Percentiles rank a stretch among this genome's conserved stretches.
Evolutionary conservation across 768 basidiomycete species (phyloP).

Genomic region (Serendipita sp.): DNA sequence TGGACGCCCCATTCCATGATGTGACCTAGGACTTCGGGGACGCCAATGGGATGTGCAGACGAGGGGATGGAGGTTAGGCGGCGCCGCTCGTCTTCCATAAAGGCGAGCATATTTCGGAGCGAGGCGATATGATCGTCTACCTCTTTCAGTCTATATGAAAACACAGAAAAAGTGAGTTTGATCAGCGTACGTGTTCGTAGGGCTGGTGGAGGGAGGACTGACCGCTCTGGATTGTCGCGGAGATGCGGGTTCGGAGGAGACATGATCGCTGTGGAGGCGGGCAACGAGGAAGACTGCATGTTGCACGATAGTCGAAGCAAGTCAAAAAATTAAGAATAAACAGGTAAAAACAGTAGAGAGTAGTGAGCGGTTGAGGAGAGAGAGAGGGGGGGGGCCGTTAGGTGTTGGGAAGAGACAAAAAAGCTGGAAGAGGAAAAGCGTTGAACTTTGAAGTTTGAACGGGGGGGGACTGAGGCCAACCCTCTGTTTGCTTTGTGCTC

Average conservation of each 20-base stretch:
- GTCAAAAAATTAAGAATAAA: neutral
- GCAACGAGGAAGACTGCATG: neutral
- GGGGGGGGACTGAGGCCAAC: no score
- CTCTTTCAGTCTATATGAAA: neutral
- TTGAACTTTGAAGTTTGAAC: neutral
- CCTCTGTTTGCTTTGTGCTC: neutral
- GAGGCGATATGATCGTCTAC: neutral
- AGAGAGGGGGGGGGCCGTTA: neutral
- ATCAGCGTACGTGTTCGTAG: neutral
- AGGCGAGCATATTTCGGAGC: neutral
- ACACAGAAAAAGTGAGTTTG: neutral
- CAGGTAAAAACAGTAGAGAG: neutral
- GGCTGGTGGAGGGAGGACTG: neutral
- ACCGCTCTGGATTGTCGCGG: neutral
- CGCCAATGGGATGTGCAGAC: neutral
- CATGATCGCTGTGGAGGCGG: slow-evolving; percentile 1
- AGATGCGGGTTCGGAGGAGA: slow-evolving; percentile 2
- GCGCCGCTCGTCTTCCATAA: neutral
- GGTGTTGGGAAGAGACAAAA: neutral
- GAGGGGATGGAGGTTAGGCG: neutral
- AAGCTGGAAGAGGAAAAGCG: neutral
- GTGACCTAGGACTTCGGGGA: neutral
- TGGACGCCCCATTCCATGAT: slow-evolving; percentile 6
- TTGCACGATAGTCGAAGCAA: neutral
- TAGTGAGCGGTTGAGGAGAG: neutral